phyloP scores from a whole-genome alignment of 2,329 filamentous ascomycete species.

The Alternaria postmessia region DNA sequence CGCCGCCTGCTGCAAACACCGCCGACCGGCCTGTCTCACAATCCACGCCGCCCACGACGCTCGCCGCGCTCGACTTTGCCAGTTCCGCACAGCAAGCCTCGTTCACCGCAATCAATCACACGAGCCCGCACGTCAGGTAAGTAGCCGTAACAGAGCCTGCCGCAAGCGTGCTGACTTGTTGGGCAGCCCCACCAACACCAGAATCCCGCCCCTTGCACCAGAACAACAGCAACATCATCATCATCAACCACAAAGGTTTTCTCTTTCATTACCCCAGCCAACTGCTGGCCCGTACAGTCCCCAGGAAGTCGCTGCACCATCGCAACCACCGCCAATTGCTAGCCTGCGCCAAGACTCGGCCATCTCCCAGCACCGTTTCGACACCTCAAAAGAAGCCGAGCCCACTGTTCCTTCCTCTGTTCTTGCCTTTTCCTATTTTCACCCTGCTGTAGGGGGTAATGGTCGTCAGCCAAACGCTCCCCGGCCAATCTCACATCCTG shows the following conservation, averaged over 20 bases:
- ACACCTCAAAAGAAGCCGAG: constrained; percentile 24
- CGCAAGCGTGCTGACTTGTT: constrained; percentile 16
- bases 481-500: constrained; percentile 13
- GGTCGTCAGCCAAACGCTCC: constrained; percentile 22
- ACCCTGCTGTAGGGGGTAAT: constrained; percentile 4
- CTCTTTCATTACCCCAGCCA: constrained; percentile 9
- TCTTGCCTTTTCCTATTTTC: constrained; percentile 20
- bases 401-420: constrained; percentile 19
- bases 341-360: constrained; percentile 32
- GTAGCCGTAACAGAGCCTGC: constrained; percentile 5
- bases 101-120: constrained; percentile 25
- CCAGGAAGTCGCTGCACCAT: constrained; percentile 12
- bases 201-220: constrained; percentile 11
- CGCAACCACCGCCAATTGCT: constrained; percentile 16
- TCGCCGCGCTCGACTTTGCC: constrained; percentile 7
- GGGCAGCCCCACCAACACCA: constrained; percentile 21
- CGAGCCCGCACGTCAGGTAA: constrained; percentile 28
- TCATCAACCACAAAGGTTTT: constrained; percentile 13
- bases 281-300: constrained; percentile 14
- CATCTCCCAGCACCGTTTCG: constrained; percentile 25
- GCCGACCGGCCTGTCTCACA: constrained; percentile 17
- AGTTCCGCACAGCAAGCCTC: constrained; percentile 8
- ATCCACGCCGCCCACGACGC: constrained; percentile 10
- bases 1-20: not conserved
- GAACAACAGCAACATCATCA: not conserved